Percentiles rank a stretch among this genome's conserved stretches.
Conservation (phyloP, 73 alveolate species). For the Paramecium primaurelia region DNA sequence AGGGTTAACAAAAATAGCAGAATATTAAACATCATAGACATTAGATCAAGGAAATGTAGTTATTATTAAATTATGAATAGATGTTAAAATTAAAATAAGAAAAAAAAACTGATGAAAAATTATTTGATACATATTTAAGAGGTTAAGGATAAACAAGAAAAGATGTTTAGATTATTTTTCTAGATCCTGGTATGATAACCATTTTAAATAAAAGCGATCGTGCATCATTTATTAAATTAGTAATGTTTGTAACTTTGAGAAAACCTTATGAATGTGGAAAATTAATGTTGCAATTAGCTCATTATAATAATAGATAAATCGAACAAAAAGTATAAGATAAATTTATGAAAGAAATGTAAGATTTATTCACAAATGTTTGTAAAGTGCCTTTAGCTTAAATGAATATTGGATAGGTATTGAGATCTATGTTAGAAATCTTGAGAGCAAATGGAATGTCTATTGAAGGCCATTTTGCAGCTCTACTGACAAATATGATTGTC, state of each 20-base stretch:
- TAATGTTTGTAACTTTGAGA: constrained; percentile 42
- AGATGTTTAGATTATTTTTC: constrained; percentile 15
- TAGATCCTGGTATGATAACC: constrained; percentile 44
- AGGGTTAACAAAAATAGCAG: background rate
- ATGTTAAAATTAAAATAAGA: background rate
- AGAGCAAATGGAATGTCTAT: constrained; percentile 36
- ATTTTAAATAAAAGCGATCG: constrained; percentile 36
- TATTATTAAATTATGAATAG: background rate
- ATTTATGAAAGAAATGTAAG: constrained; percentile 31
- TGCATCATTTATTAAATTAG: constrained; percentile 4
- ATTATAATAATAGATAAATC: background rate
- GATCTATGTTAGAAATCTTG: constrained; percentile 32
- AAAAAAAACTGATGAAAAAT: background rate
- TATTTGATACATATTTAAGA: background rate
- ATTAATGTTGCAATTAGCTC: constrained; percentile 5
- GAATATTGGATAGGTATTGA: constrained; percentile 38
- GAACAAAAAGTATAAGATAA: constrained; percentile 1
- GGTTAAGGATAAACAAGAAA: background rate
- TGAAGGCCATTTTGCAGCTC: constrained; percentile 48
- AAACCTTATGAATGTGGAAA: constrained; percentile 35
- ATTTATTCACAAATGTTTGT: constrained; percentile 21
- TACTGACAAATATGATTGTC: constrained; percentile 26
- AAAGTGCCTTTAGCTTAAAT: constrained; percentile 45
- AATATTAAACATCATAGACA: background rate
- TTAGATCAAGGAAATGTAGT: background rate